Evolutionary conservation across 228 moss, liverwort and hornwort species (phyloP), one percentile per base, ranked within the genome.

Genomic region (Sphagnum magellanicum): DNA sequence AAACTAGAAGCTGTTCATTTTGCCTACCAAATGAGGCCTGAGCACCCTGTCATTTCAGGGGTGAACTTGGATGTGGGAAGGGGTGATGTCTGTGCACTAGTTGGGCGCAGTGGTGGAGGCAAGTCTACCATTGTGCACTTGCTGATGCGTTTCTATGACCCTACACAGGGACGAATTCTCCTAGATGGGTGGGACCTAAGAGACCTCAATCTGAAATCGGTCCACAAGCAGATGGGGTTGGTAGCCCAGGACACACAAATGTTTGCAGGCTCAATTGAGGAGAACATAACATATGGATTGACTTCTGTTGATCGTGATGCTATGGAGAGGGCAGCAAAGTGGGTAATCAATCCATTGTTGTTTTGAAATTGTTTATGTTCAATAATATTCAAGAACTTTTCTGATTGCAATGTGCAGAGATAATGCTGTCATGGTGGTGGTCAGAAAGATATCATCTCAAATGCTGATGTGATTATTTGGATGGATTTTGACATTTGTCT

Each of bases 51-150:
- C 14, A 16, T 67, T 16, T 13, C 16, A 13, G 67, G 67, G 50
- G 67, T 67, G 49, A 6, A 51, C 16, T 16, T 67, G 51, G 50
- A 67, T 50, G 67, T 67, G 7, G 50, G 67, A 51, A 69, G 51
- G 50, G 69, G 69, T 16, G n/a, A 69, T 11, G 69, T 69, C 6
- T 69, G 69, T n/a, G 75, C 75, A 11, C 58, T 75, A 59, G 75
- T 75, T 55, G 75, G 75, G 8, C 16, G 49, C 0, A 75, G 75
- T 16, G 75, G 75, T 52, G 64, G 70, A 50, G 75, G 75, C 64
- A 75, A 75, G 69, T 75, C 75, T 13, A 70, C 75, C 4, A 64
- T 66, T 17, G 64, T 75, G 12, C 32, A 63, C 10, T 57, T 75
- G 49, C 57, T 75, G 8, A 61, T 62, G 8, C 62, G 74, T 5